Percentiles rank a stretch among this genome's conserved stretches.
These are phyloP conservation scores for Bimuria novae-zelandiae DNA, from an alignment of 2,329 filamentous ascomycete genomes.

Conservation along the genomic window DNA sequence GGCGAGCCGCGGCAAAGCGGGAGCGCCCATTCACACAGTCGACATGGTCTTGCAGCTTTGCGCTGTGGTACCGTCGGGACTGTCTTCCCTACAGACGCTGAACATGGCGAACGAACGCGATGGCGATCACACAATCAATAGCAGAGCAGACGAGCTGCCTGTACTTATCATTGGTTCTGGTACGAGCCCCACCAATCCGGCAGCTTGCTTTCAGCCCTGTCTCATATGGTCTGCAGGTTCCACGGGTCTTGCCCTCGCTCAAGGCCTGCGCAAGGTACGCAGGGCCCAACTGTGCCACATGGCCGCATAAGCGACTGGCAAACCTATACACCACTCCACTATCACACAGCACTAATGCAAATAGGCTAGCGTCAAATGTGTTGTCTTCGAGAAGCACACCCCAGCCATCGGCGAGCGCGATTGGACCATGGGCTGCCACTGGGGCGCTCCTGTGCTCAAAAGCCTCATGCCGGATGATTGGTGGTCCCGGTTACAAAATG, in stretches of 20 bases:
- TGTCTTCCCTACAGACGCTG: too few species aligned
- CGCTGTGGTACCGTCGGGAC: too few species aligned
- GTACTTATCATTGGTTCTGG: conserved; percentile 42
- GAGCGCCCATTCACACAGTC: background rate
- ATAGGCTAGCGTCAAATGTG: conserved; percentile 49
- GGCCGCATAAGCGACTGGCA: too few species aligned
- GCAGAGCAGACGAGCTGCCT: too few species aligned
- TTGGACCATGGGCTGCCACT: conserved; percentile 69
- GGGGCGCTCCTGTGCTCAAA: conserved; percentile 60
- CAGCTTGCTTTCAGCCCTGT: conserved; percentile 7
- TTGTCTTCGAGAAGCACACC: conserved; percentile 61
- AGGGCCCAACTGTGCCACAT: conserved; percentile 1
- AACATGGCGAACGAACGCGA: too few species aligned
- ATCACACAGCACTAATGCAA: too few species aligned
- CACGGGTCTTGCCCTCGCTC: conserved; percentile 44
- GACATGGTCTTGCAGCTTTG: background rate
- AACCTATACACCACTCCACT: too few species aligned
- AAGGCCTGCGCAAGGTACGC: conserved; percentile 41
- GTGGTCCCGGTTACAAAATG: conserved; percentile 59
- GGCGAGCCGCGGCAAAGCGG: background rate
- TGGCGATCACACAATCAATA: too few species aligned
- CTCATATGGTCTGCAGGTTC: conserved; percentile 33
- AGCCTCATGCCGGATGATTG: conserved; percentile 56
- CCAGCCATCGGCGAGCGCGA: conserved; percentile 56
- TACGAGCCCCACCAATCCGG: conserved; percentile 20